phyloP scores from a whole-genome alignment of 345 rosid genomes.

The Moringa oleifera region DNA sequence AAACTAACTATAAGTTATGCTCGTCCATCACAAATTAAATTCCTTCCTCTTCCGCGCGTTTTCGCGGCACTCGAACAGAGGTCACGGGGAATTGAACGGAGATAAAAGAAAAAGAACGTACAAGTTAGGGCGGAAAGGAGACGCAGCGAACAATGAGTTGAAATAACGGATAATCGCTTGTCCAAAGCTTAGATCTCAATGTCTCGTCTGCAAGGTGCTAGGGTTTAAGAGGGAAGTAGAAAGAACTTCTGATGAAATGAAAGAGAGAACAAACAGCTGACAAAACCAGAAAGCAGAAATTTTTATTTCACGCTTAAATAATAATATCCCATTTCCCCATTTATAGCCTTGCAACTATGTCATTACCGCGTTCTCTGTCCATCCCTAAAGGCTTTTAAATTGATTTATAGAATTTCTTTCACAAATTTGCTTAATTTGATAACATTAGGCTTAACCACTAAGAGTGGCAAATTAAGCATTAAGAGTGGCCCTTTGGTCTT shows the following conservation, averaged over 20 bases:
- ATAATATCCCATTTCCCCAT: too few relatives aligned
- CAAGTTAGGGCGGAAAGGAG: neutral
- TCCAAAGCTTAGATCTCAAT: conserved; percentile 7
- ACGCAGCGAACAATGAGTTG: neutral
- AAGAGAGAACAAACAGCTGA: neutral
- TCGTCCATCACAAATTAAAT: neutral
- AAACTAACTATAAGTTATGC: neutral
- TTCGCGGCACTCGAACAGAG: neutral
- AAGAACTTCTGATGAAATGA: neutral
- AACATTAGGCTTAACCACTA: too few relatives aligned
- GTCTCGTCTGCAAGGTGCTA: conserved; percentile 2
- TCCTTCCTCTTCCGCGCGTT: neutral
- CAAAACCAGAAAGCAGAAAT: neutral
- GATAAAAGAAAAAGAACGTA: neutral
- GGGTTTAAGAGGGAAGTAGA: conserved; percentile 19
- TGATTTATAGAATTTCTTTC: too few relatives aligned
- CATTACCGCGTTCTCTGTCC: too few relatives aligned
- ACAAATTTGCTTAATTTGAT: too few relatives aligned
- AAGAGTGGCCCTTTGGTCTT: too few relatives aligned
- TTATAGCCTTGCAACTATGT: too few relatives aligned
- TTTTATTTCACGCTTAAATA: too few relatives aligned
- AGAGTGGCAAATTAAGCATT: too few relatives aligned
- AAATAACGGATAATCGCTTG: neutral
- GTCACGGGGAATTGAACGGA: neutral
- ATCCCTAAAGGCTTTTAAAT: too few relatives aligned